Evolutionary conservation across 2,329 filamentous ascomycete genomes (phyloP), one percentile per base, ranked within the genome.

Genomic region (Clonostachys chloroleuca): DNA sequence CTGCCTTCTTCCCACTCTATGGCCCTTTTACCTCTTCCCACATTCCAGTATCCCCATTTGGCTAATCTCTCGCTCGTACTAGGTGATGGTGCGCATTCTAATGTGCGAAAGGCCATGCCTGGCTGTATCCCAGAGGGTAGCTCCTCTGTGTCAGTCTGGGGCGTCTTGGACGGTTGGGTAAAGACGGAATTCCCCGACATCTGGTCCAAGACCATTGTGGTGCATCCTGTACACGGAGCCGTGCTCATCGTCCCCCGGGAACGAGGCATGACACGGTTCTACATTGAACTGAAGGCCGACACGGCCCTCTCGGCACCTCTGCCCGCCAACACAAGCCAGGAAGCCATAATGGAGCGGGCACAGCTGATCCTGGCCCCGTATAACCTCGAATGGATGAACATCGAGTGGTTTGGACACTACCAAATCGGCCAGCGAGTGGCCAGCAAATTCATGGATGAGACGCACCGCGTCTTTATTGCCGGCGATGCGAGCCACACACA

Each of bases 191-290:
- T 89, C 54, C 86, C 86, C 2, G 85, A 89, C 56, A 78, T 89
- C 43, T 89, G 84, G 84, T 86, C 81, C 61, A 89, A 89, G 66
- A 83, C 84, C 0, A 76, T 86, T 1, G 74, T 88, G 8, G 84
- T 84, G 53, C 84, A 81, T 3, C 80, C 87, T 51, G 73, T 80
- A 49, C 73, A 81, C 41, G 86, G 86, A 4, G 86, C 84, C 0
- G 81, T 89, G 42, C 72, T 89, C n/a, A 85, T 87, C 61, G 84
- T 89, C 46, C 86, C 86, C 5, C 78, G 86, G 37, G 86, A 89
- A 62, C 74, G 83, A 40, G 86, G 86, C 57, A 81, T 89, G 77
- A 89, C 85, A 1, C 78, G 86, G 42, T 71, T 81, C 56, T 81
- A 80, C 55, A 78, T 80, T 49, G 77, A 81, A 61, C 70, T 80